Percentiles rank a stretch among this genome's conserved stretches.
Conservation (phyloP, 768 basidiomycete genomes). For the Naematelia aurantialba region DNA sequence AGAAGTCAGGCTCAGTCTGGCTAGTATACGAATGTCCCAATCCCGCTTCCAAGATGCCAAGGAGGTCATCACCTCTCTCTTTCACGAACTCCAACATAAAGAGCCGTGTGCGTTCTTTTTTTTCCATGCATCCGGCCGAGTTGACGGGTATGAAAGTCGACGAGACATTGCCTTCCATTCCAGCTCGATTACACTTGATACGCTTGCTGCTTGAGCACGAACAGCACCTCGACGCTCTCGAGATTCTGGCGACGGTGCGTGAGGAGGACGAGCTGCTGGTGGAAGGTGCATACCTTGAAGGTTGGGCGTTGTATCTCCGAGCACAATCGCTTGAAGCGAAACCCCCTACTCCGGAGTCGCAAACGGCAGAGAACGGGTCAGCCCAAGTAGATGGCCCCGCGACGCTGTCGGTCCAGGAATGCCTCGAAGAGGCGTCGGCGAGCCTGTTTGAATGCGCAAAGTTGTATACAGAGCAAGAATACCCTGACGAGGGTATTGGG, state of each 20-base stretch:
- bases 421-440: slow-evolving; percentile 71
- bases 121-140: neutral
- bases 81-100: slow-evolving; percentile 66
- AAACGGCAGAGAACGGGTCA: slow-evolving; percentile 54
- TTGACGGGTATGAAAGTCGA: slow-evolving; percentile 56
- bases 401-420: slow-evolving; percentile 68
- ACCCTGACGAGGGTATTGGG: slow-evolving; percentile 71
- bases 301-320: slow-evolving; percentile 80
- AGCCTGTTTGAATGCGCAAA: slow-evolving; percentile 78
- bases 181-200: slow-evolving; percentile 68
- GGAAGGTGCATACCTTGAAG: slow-evolving; percentile 91
- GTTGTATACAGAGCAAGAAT: slow-evolving; percentile 68
- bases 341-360: slow-evolving; percentile 9
- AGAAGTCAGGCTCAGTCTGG: slow-evolving; percentile 74
- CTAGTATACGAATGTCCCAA: slow-evolving; percentile 85
- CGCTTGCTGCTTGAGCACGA: slow-evolving; percentile 75
- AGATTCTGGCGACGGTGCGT: slow-evolving; percentile 74
- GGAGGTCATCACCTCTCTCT: slow-evolving; percentile 63
- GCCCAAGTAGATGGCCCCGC: slow-evolving; percentile 49
- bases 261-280: slow-evolving; percentile 77
- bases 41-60: slow-evolving; percentile 77
- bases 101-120: slow-evolving; percentile 54
- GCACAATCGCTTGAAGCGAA: slow-evolving; percentile 36
- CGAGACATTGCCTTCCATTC: slow-evolving; percentile 65
- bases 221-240: slow-evolving; percentile 66